Conservation (phyloP, 257 asterid genomes). For the Lycium ferocissimum region DNA sequence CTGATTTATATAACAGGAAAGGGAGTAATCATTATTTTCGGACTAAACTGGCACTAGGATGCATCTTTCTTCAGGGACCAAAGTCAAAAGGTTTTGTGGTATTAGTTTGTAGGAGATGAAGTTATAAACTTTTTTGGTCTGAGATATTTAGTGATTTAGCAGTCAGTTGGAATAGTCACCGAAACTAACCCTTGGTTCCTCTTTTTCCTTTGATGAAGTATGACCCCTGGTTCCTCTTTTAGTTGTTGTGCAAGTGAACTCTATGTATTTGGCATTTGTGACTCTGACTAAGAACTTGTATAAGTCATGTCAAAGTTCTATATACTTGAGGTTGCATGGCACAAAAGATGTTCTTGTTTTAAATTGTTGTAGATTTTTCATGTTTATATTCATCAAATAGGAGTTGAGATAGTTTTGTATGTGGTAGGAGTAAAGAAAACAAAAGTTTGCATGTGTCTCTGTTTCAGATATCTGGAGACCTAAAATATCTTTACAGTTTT, state of each 20-base stretch:
- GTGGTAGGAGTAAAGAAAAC: background rate
- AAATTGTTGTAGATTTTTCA: slow-evolving; percentile 3
- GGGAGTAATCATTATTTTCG: background rate
- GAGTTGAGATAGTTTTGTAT: background rate
- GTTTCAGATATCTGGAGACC: background rate
- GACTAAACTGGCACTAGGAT: background rate
- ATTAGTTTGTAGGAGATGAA: background rate
- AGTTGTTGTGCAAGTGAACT: slow-evolving; percentile 8
- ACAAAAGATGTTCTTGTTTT: background rate
- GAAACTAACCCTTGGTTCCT: background rate
- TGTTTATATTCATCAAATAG: background rate
- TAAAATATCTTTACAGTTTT: background rate
- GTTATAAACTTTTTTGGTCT: background rate
- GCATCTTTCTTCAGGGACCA: slow-evolving; percentile 7
- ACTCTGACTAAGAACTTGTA: background rate
- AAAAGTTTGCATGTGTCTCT: background rate
- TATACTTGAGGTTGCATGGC: background rate
- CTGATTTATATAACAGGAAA: slow-evolving; percentile 1
- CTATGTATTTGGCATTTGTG: background rate
- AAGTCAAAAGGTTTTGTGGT: background rate
- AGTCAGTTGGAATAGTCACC: background rate
- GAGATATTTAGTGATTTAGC: background rate
- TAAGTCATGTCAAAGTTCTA: background rate
- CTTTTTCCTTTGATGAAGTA: no score
- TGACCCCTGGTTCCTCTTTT: background rate